phyloP scores from a whole-genome alignment of 148 eudicot species.

The Arbutus unedo region DNA sequence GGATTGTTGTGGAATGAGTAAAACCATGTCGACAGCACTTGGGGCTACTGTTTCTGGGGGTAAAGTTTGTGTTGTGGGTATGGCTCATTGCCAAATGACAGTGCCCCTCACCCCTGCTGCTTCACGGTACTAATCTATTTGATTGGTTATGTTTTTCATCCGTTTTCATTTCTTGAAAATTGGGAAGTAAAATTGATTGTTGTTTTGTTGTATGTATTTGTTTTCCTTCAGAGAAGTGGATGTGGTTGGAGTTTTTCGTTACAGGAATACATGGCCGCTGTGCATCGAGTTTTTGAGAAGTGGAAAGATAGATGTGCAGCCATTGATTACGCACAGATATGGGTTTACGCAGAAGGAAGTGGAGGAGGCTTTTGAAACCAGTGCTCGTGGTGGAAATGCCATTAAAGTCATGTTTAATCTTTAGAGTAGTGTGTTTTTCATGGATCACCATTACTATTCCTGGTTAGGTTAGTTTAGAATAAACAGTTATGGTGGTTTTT shows the following conservation, averaged over 20 bases:
- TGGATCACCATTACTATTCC: not conserved
- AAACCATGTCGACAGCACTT: slow-evolving; percentile 81
- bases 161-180: too few species aligned
- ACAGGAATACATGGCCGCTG: slow-evolving; percentile 87
- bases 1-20: slow-evolving; percentile 82
- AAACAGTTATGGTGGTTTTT: not conserved
- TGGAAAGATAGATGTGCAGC: slow-evolving; percentile 86
- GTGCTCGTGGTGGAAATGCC: slow-evolving; percentile 76
- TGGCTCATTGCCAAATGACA: slow-evolving; percentile 75
- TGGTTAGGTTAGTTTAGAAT: not conserved
- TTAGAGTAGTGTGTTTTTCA: slow-evolving; percentile 16
- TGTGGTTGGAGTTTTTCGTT: slow-evolving; percentile 71
- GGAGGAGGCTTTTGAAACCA: slow-evolving; percentile 80
- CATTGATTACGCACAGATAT: slow-evolving; percentile 76
- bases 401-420: slow-evolving; percentile 91
- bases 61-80: slow-evolving; percentile 81
- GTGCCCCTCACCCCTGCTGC: slow-evolving; percentile 87
- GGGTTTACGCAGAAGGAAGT: slow-evolving; percentile 82
- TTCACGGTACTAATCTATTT: slow-evolving; percentile 47
- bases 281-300: slow-evolving; percentile 75
- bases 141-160: too few species aligned
- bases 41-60: slow-evolving; percentile 72
- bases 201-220: not conserved
- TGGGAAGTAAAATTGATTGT: not conserved
- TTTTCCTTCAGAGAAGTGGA: slow-evolving; percentile 60